phyloP scores from a whole-genome alignment of 345 rosid genomes.

The Carallia brachiata region DNA sequence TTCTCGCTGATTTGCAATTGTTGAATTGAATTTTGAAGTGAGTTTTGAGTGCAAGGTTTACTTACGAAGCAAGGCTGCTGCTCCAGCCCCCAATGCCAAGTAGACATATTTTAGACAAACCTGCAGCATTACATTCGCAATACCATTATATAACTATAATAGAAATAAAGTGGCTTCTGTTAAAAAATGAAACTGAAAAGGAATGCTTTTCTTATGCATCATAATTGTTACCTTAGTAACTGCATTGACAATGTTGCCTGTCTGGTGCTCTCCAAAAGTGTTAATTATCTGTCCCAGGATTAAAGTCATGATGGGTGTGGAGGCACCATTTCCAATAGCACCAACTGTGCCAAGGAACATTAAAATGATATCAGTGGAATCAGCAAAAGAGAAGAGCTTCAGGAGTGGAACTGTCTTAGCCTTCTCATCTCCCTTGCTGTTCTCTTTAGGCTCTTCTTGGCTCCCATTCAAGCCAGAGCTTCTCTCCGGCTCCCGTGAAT shows the following conservation, averaged over 20 bases:
- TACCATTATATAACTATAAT: too few species aligned
- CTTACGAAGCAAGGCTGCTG: constrained; percentile 30
- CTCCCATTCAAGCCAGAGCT: not conserved
- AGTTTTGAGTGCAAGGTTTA: not conserved
- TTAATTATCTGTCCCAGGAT: constrained; percentile 35
- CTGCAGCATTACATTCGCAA: constrained; percentile 13
- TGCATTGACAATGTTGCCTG: constrained; percentile 9
- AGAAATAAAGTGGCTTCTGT: too few species aligned
- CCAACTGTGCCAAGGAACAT: constrained; percentile 37
- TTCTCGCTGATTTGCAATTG: not conserved
- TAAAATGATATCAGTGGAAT: constrained; percentile 26
- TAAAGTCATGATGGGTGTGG: constrained; percentile 36
- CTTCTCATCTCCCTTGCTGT: constrained; percentile 12
- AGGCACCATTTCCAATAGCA: constrained; percentile 33
- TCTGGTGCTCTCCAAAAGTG: constrained; percentile 35
- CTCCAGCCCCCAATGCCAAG: constrained; percentile 34
- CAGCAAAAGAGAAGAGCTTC: constrained; percentile 44
- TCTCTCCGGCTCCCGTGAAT: not conserved
- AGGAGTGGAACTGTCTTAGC: constrained; percentile 26
- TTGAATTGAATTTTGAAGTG: not conserved
- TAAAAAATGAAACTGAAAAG: too few species aligned
- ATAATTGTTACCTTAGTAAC: constrained; percentile 35
- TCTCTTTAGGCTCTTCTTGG: not conserved
- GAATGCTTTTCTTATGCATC: not conserved
- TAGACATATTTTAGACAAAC: constrained; percentile 34